Evolutionary conservation across 73 alveolate species (phyloP), one percentile per base, ranked within the genome.

Genomic region (Paramecium sexaurelia): DNA sequence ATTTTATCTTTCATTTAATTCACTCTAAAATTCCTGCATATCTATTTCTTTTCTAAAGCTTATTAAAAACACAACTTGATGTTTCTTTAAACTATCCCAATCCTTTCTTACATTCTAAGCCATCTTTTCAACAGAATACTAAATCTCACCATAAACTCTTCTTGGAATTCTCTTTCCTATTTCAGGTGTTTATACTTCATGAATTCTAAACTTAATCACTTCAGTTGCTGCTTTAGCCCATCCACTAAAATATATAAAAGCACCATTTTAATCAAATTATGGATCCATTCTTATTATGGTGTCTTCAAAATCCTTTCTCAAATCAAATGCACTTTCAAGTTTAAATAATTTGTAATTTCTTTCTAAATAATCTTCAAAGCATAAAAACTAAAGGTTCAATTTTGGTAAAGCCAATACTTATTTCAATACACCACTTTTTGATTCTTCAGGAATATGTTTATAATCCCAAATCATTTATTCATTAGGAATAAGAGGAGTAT

Each of bases 181-280:
- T 75, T 75, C 88, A n/a, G 88, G 88, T 37, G 88, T 75, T n/a
- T 75, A 13, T n/a, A 75, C 88, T 37, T 75, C 88, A 39, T 75
- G 88, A 20, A 75, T 75, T 6, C 68, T 75, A 2, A 75, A 75
- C 37, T 75, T 75, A n/a, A 39, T 40, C 6, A 75, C 88, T 20
- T 39, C 36, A 15, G 88, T 75, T 33, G 88, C 88, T 36, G 45
- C 45, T 10, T 75, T 75, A 37, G 88, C 88, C 61, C 68, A 75
- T n/a, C 88, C 88, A 19, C 39, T 39, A 19, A 75, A 75, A 75
- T 39, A 26, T 0, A 27, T 19, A 40, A 75, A 75, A 24, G 69
- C 88, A 32, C 88, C 88, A 19, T 75, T 75, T 22, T 75, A 40
- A 39, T 75, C 68, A 36, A 75, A 75, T 39, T 75, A 5, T 24